Conservation (phyloP, 371 early-diverging fungal species). For the Saksenaea oblongispora region DNA sequence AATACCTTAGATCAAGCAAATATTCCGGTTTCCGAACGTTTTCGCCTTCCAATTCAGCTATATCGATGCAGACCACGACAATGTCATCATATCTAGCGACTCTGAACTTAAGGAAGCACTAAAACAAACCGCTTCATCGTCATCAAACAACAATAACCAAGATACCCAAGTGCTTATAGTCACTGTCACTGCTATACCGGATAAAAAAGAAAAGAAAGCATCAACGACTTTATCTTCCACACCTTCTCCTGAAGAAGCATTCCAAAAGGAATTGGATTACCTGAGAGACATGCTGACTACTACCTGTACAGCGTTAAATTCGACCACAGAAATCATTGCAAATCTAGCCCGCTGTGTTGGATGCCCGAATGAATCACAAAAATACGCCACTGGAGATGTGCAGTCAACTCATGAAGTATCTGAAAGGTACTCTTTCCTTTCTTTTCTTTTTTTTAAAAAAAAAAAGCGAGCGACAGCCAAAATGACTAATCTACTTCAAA, state of each 20-base stretch:
- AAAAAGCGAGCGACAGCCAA: too few species aligned
- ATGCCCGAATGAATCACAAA: neutral
- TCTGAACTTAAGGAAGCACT: neutral
- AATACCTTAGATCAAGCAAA: neutral
- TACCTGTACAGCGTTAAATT: neutral
- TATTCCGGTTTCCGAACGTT: neutral
- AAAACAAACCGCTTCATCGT: neutral
- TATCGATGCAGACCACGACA: neutral
- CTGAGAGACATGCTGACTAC: neutral
- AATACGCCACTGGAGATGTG: neutral
- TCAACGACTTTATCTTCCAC: neutral
- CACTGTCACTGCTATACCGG: neutral
- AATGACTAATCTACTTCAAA: too few species aligned
- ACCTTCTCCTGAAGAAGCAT: neutral
- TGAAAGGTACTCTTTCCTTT: neutral
- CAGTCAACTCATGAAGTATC: neutral
- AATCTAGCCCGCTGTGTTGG: neutral
- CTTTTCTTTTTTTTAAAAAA: neutral
- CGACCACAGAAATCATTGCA: neutral
- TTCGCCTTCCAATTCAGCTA: neutral
- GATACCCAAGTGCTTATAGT: neutral
- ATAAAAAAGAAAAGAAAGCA: neutral
- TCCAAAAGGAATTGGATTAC: neutral
- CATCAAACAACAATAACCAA: neutral
- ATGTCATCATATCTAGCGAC: neutral